These are phyloP conservation scores for Lodderomyces oxycetoniae DNA, from an alignment of 1,139 yeast genomes.

Conservation along the genomic window DNA sequence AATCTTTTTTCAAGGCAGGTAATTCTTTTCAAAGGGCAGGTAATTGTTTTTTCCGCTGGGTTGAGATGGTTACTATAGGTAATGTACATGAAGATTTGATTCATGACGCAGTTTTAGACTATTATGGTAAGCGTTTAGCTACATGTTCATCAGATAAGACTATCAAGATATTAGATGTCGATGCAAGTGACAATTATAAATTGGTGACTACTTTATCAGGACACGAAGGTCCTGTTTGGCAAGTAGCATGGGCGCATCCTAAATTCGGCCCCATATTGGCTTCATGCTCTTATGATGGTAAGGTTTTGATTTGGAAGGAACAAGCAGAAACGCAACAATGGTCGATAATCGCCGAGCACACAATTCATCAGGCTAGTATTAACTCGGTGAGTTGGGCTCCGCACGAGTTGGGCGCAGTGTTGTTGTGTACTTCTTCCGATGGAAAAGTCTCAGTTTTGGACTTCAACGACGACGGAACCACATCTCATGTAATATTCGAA, in stretches of 20 bases:
- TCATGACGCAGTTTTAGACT: conserved; percentile 95
- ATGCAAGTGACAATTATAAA: conserved; percentile 71
- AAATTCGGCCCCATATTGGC: conserved; percentile 94
- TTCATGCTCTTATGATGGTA: conserved; percentile 92
- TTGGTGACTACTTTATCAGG: conserved; percentile 77
- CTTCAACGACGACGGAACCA: conserved; percentile 85
- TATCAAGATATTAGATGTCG: conserved; percentile 86
- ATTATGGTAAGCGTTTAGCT: conserved; percentile 91
- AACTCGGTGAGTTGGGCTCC: conserved; percentile 98
- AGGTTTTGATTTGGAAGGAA: conserved; percentile 92
- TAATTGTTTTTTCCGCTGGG: no score
- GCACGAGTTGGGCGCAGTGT: conserved; percentile 89
- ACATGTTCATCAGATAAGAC: conserved; percentile 95
- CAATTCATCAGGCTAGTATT: conserved; percentile 88
- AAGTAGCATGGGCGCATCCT: conserved; percentile 98
- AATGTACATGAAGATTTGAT: conserved; percentile 86
- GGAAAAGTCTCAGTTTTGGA: conserved; percentile 89
- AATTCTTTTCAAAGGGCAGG: no score
- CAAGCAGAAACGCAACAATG: conserved; percentile 74
- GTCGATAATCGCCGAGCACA: conserved; percentile 84
- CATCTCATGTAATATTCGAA: conserved; percentile 56
- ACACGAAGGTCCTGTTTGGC: conserved; percentile 99
- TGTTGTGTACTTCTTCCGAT: conserved; percentile 88
- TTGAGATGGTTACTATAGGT: conserved; percentile 73
- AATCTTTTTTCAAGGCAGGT: no score